A percentile compares a stretch with the other conserved stretches of the same genome.
Evolutionary conservation across 495 filamentous ascomycete genomes (phyloP).

Genomic region (Hypoxylon crocopeplum): DNA sequence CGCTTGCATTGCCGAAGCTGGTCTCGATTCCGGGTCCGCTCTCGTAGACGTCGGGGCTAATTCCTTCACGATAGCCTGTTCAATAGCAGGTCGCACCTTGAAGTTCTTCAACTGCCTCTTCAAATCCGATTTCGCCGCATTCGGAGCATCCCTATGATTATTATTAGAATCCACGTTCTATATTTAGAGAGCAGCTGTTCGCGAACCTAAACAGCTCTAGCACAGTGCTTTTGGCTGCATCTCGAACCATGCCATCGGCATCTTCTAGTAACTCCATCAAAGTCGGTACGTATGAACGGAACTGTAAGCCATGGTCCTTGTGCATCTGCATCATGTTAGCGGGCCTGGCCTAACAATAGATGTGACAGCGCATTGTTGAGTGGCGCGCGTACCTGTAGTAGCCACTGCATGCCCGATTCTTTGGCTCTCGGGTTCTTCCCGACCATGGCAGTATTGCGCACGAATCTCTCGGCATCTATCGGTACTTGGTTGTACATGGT

Average conservation of each 20-base stretch:
- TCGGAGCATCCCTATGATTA: slow-evolving; percentile 69
- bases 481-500: slow-evolving; percentile 74
- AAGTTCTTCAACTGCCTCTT: slow-evolving; percentile 79
- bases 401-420: slow-evolving; percentile 82
- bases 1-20: slow-evolving; percentile 50
- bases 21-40: slow-evolving; percentile 54
- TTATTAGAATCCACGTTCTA: slow-evolving; percentile 16
- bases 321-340: slow-evolving; percentile 66
- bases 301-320: slow-evolving; percentile 74
- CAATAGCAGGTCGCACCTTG: slow-evolving; percentile 84
- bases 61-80: slow-evolving; percentile 74
- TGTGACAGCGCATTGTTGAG: neutral
- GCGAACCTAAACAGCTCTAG: slow-evolving; percentile 84
- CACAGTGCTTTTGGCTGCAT: slow-evolving; percentile 78
- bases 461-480: slow-evolving; percentile 76
- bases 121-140: slow-evolving; percentile 84
- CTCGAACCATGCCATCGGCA: slow-evolving; percentile 83
- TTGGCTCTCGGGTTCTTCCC: slow-evolving; percentile 84
- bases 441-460: slow-evolving; percentile 77
- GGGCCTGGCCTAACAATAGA: neutral
- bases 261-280: slow-evolving; percentile 89
- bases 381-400: slow-evolving; percentile 63
- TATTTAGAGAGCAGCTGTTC: neutral
- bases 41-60: slow-evolving; percentile 62
- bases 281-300: slow-evolving; percentile 79